These are phyloP conservation scores for Avena sativa DNA, from an alignment of 176 grass and related monocot genomes.

Conservation along the genomic window DNA sequence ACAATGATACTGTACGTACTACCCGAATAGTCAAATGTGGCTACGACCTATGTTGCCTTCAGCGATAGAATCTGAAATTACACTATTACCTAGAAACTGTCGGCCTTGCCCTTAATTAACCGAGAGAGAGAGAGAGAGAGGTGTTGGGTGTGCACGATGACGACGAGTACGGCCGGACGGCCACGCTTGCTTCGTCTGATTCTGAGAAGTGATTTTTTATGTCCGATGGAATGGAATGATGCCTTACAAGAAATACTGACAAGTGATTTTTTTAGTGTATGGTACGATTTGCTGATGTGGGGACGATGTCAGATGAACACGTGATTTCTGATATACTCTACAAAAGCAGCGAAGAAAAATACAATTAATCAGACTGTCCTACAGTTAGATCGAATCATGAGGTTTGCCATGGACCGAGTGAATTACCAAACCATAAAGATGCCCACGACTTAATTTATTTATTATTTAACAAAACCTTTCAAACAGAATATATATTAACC, in stretches of 20 bases:
- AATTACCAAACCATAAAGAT: no score
- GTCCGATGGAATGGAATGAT: not conserved
- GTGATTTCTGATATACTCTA: slow-evolving; percentile 22
- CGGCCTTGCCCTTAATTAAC: no score
- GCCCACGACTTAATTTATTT: no score
- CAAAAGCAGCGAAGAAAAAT: not conserved
- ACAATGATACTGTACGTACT: no score
- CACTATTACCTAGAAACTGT: no score
- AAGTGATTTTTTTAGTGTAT: not conserved
- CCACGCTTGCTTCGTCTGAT: slow-evolving; percentile 31
- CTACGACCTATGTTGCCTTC: not conserved
- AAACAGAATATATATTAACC: no score
- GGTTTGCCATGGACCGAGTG: not conserved
- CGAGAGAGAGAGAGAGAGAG: not conserved
- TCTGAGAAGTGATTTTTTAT: slow-evolving; percentile 14
- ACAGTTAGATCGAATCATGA: not conserved
- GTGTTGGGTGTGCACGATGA: not conserved
- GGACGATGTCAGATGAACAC: slow-evolving; percentile 28
- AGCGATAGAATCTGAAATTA: no score
- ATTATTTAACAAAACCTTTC: no score
- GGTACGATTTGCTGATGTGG: slow-evolving; percentile 25
- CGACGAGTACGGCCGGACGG: not conserved
- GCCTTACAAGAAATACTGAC: not conserved
- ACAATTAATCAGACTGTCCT: not conserved
- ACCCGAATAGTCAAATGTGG: no score